phyloP scores from a whole-genome alignment of 257 asterid species.

The Cruciata laevipes region DNA sequence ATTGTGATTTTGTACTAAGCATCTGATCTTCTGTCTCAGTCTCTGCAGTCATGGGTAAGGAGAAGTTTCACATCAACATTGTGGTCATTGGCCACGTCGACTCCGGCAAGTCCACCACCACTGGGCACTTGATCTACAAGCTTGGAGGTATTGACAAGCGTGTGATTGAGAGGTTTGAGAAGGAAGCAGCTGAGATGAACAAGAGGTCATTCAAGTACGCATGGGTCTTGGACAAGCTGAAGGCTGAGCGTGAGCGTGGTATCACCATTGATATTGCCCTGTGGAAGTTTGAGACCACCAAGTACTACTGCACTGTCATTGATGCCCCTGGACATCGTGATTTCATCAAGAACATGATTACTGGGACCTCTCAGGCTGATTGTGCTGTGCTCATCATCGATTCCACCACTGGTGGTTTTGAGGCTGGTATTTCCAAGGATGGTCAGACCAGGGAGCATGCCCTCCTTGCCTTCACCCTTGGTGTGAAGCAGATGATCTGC shows the following conservation, averaged over 20 bases:
- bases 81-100: conserved; percentile 52
- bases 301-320: conserved; percentile 81
- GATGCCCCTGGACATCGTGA: conserved; percentile 94
- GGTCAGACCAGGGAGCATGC: conserved; percentile 93
- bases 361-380: conserved; percentile 86
- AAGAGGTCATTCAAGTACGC: conserved; percentile 86
- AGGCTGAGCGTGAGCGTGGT: conserved; percentile 92
- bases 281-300: conserved; percentile 90
- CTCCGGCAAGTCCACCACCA: conserved; percentile 44
- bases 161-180: conserved; percentile 82
- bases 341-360: conserved; percentile 81
- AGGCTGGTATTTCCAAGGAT: conserved; percentile 83
- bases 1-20: neutral
- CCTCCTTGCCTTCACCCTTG: conserved; percentile 71
- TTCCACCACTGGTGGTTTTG: conserved; percentile 87
- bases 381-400: conserved; percentile 79
- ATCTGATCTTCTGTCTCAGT: neutral
- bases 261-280: conserved; percentile 77
- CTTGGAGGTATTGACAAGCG: conserved; percentile 84
- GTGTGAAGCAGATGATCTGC: conserved; percentile 77
- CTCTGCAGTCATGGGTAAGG: conserved; percentile 27
- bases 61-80: conserved; percentile 39
- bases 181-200: conserved; percentile 90
- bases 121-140: conserved; percentile 66
- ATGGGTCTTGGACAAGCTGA: conserved; percentile 86